Evolutionary conservation across 768 basidiomycete genomes (phyloP).

Genomic region (Rubroboletus satanas): DNA sequence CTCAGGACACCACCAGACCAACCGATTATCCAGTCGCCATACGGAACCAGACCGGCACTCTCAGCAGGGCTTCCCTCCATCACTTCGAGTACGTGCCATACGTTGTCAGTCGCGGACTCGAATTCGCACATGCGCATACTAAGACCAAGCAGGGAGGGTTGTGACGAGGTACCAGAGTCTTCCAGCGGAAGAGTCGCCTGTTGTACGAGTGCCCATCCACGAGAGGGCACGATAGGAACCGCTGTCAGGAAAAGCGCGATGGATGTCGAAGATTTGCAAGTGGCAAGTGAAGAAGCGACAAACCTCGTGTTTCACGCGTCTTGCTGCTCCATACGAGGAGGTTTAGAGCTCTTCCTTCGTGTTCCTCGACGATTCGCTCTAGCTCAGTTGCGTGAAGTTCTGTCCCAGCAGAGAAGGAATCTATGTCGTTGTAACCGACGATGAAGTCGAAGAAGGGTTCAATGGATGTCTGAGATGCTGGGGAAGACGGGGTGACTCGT

Average conservation of each 20-base stretch:
- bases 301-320: constrained; percentile 66
- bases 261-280: background rate
- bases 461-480: constrained; percentile 80
- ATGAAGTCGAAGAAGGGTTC: constrained; percentile 97
- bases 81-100: constrained; percentile 98
- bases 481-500: constrained; percentile 84
- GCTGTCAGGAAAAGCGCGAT: constrained; percentile 41
- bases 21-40: constrained; percentile 74
- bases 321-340: constrained; percentile 85
- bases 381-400: constrained; percentile 66
- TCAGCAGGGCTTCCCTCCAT: constrained; percentile 95
- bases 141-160: constrained; percentile 90
- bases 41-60: constrained; percentile 93
- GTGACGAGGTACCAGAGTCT: constrained; percentile 42
- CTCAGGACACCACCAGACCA: constrained; percentile 93
- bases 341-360: constrained; percentile 67
- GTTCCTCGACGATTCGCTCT: constrained; percentile 77
- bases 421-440: constrained; percentile 78
- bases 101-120: constrained; percentile 81
- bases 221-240: constrained; percentile 79
- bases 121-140: constrained; percentile 94
- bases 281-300: constrained; percentile 9
- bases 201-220: constrained; percentile 66
- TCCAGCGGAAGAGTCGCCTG: constrained; percentile 36
- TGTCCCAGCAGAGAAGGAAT: constrained; percentile 43